Evolutionary conservation across 352 stramenopile genomes (phyloP).

Genomic region (Phytopythium helicoides): DNA sequence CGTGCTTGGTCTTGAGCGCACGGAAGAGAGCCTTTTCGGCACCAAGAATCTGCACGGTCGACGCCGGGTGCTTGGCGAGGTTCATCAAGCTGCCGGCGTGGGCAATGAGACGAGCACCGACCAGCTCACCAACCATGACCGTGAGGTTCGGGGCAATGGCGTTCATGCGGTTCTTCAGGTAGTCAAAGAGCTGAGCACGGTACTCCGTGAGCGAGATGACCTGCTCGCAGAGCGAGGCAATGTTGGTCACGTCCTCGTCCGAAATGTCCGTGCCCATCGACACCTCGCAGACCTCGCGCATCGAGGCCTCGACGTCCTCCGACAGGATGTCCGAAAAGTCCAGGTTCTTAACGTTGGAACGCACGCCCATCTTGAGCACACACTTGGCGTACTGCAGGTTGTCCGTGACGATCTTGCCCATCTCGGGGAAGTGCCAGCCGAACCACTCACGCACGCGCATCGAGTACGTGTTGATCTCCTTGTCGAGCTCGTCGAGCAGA

Average conservation of each 20-base stretch:
- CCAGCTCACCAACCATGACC: constrained; percentile 98
- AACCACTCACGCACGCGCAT: constrained; percentile 99
- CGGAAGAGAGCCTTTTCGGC: constrained; percentile 99
- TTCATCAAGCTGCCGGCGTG: constrained; percentile 99
- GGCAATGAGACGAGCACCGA: constrained; percentile 98
- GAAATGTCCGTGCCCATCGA: constrained; percentile 99
- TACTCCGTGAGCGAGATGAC: constrained; percentile 90
- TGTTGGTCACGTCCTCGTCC: constrained; percentile 98
- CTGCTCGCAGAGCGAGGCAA: constrained; percentile 91
- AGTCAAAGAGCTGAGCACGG: constrained; percentile 98
- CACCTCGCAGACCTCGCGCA: constrained; percentile 98
- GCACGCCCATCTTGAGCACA: constrained; percentile 94
- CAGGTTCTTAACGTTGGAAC: constrained; percentile 91
- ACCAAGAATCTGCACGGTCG: constrained; percentile 98
- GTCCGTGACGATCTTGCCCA: constrained; percentile 98
- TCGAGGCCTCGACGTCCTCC: constrained; percentile 91
- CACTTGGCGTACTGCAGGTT: constrained; percentile 99
- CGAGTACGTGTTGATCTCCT: constrained; percentile 99
- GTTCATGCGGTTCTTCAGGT: constrained; percentile 99
- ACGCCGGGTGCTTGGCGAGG: constrained; percentile 99
- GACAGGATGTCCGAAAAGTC: constrained; percentile 91
- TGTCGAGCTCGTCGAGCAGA: constrained; percentile 99
- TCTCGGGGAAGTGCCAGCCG: constrained; percentile 96
- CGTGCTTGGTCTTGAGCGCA: constrained; percentile 99
- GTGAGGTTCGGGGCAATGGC: constrained; percentile 99